phyloP scores from a whole-genome alignment of 2,329 filamentous ascomycete species.

The Pleurostoma richardsiae region DNA sequence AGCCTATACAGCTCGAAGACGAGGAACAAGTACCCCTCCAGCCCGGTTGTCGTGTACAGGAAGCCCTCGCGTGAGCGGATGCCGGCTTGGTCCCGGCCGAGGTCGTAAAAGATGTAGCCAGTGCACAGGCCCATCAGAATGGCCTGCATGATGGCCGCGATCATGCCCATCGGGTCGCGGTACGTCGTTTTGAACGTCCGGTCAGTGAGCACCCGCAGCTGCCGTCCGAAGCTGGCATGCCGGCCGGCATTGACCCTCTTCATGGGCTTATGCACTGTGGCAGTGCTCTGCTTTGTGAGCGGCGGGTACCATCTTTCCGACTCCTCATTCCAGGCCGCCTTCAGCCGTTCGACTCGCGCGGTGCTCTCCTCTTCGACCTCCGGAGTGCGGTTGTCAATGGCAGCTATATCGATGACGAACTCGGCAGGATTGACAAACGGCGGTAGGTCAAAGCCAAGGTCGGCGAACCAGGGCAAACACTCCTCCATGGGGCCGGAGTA shows the following conservation, averaged over 20 bases:
- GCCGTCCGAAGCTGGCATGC: constrained; percentile 54
- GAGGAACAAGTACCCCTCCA: constrained; percentile 73
- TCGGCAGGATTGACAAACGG: constrained; percentile 75
- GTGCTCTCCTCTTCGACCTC: constrained; percentile 59
- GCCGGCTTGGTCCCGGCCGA: constrained; percentile 61
- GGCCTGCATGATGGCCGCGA: constrained; percentile 64
- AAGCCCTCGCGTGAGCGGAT: constrained; percentile 71
- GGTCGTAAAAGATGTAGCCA: constrained; percentile 67
- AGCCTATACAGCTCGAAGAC: constrained; percentile 73
- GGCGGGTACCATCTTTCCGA: constrained; percentile 19
- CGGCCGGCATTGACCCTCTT: constrained; percentile 17
- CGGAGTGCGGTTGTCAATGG: constrained; percentile 65
- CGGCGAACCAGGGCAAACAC: constrained; percentile 60
- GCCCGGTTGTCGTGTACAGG: constrained; percentile 63
- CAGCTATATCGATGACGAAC: constrained; percentile 68
- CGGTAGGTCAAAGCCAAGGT: constrained; percentile 56
- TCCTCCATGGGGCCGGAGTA: constrained; percentile 58
- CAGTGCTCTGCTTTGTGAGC: constrained; percentile 9
- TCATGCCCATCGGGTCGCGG: constrained; percentile 72
- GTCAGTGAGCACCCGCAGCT: constrained; percentile 61
- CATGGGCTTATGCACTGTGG: not conserved
- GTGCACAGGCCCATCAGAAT: constrained; percentile 65
- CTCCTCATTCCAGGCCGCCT: constrained; percentile 50
- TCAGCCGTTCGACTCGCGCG: constrained; percentile 56
- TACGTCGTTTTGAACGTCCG: constrained; percentile 68